Conservation (phyloP, 805 yeast species). For the Teunomyces panamensis region DNA sequence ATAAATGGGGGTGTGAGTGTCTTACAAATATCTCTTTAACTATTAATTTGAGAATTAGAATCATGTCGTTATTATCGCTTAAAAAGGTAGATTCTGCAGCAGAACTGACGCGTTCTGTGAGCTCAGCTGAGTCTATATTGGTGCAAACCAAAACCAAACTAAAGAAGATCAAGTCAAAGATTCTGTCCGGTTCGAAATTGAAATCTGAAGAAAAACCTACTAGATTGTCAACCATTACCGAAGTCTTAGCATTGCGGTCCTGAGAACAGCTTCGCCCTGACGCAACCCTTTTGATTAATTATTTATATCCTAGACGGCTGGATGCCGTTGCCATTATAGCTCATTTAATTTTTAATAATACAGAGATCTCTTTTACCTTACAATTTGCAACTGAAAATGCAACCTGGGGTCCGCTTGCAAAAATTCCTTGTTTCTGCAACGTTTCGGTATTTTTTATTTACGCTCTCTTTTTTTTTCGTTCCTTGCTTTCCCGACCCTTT, state of each 20-base stretch:
- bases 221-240: background rate
- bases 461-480: too few relatives aligned
- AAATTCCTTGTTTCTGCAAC: too few relatives aligned
- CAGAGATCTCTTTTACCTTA: too few relatives aligned
- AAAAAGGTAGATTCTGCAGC: background rate
- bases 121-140: background rate
- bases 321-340: too few relatives aligned
- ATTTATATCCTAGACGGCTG: too few relatives aligned
- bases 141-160: background rate
- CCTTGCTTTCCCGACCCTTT: too few relatives aligned
- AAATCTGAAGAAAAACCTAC: background rate
- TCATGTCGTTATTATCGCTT: background rate
- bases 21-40: too few relatives aligned
- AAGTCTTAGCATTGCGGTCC: background rate
- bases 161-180: background rate
- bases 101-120: background rate
- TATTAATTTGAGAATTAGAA: too few relatives aligned
- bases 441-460: too few relatives aligned
- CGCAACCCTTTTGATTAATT: background rate
- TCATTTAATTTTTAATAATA: too few relatives aligned
- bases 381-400: too few relatives aligned
- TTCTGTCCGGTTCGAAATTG: background rate
- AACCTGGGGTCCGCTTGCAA: too few relatives aligned
- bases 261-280: background rate
- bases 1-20: background rate